These are phyloP conservation scores for Vickermania spadyakhi DNA, from an alignment of 208 protist species.

Conservation along the genomic window DNA sequence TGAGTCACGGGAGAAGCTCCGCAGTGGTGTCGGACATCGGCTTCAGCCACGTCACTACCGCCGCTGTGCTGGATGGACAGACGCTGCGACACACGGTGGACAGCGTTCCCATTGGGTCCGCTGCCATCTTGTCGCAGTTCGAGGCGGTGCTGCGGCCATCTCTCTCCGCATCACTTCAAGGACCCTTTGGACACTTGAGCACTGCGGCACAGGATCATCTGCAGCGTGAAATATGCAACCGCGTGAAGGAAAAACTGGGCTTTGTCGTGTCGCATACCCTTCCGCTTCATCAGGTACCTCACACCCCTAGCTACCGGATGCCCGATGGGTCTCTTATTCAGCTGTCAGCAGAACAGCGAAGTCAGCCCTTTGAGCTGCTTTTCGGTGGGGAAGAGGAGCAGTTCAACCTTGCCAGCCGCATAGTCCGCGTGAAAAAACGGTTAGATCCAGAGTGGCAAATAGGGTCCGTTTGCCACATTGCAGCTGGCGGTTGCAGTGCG, in stretches of 20 bases:
- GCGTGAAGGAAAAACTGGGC: slow-evolving; percentile 26
- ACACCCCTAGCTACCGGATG: slow-evolving; percentile 12
- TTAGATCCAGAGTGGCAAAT: slow-evolving; percentile 75
- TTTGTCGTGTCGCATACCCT: slow-evolving; percentile 12
- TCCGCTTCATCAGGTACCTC: not conserved
- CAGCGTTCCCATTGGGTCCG: slow-evolving; percentile 35
- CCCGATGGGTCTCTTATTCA: slow-evolving; percentile 37
- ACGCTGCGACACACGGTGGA: slow-evolving; percentile 50
- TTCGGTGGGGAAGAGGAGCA: slow-evolving; percentile 18
- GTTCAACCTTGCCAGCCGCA: slow-evolving; percentile 27
- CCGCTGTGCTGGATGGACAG: slow-evolving; percentile 78
- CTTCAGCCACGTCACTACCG: slow-evolving; percentile 55
- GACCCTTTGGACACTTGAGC: slow-evolving; percentile 7
- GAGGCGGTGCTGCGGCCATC: not conserved
- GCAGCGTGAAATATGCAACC: slow-evolving; percentile 17
- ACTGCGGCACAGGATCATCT: slow-evolving; percentile 9
- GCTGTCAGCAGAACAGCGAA: slow-evolving; percentile 19
- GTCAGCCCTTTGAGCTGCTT: slow-evolving; percentile 45
- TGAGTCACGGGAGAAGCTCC: slow-evolving; percentile 46
- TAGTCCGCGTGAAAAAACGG: slow-evolving; percentile 29
- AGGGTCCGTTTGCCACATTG: slow-evolving; percentile 53
- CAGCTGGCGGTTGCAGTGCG: slow-evolving; percentile 42
- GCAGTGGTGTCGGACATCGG: slow-evolving; percentile 75
- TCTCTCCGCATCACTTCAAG: slow-evolving; percentile 8
- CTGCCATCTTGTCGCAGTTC: slow-evolving; percentile 41